Evolutionary conservation across 345 rosid genomes (phyloP).

Genomic region (Lenwebbia sp.): DNA sequence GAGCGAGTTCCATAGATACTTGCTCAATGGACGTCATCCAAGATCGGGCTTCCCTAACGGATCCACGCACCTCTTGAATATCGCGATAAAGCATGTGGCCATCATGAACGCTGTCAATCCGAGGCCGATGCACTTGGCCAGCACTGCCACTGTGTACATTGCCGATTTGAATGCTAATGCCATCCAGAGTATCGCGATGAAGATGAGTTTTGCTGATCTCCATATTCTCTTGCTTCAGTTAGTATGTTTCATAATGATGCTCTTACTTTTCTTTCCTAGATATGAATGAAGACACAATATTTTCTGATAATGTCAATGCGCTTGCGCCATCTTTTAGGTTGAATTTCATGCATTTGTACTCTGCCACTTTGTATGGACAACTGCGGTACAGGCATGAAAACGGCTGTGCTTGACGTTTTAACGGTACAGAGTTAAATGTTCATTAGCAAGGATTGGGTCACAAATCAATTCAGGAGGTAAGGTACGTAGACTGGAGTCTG

Average conservation of each 20-base stretch:
- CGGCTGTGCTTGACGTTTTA: too few relatives aligned
- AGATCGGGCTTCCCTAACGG: neutral
- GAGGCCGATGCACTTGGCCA: neutral
- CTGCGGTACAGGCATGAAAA: too few relatives aligned
- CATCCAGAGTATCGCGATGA: neutral
- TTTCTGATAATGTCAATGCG: neutral
- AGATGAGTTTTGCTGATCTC: neutral
- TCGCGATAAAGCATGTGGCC: neutral
- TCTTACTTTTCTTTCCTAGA: neutral
- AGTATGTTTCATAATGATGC: too few relatives aligned
- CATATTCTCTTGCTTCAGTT: neutral
- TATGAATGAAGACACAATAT: neutral
- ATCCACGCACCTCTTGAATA: slow-evolving; percentile 1
- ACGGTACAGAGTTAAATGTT: too few relatives aligned
- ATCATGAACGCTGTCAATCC: neutral
- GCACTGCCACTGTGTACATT: neutral
- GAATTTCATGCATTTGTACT: too few relatives aligned
- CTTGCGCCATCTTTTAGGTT: neutral
- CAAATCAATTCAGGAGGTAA: too few relatives aligned
- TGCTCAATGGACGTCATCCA: neutral
- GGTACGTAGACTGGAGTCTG: too few relatives aligned
- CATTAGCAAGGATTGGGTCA: too few relatives aligned
- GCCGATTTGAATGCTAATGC: neutral
- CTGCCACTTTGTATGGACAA: too few relatives aligned
- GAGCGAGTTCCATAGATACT: neutral